These are phyloP conservation scores for Penicillium psychrosexuale DNA, from an alignment of 2,329 filamentous ascomycete species.

Conservation along the genomic window DNA sequence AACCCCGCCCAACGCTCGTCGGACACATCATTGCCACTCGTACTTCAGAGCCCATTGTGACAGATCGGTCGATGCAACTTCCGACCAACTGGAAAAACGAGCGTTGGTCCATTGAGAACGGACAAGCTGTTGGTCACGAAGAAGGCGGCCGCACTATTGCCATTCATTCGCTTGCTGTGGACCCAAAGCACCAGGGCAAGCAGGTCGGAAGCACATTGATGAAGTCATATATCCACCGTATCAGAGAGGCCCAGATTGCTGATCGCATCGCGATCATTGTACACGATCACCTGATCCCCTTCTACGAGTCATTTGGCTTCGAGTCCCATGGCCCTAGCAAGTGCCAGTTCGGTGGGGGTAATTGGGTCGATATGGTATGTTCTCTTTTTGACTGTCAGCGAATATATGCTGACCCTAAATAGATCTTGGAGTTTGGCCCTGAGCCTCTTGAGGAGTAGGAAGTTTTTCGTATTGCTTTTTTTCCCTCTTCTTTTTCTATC, in stretches of 20 bases:
- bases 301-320: constrained; percentile 76
- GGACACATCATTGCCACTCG: constrained; percentile 77
- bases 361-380: constrained; percentile 77
- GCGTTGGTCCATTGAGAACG: constrained; percentile 40
- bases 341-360: constrained; percentile 71
- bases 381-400: neutral
- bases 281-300: constrained; percentile 68
- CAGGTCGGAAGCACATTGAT: constrained; percentile 72
- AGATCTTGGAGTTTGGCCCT: constrained; percentile 32
- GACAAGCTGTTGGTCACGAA: constrained; percentile 62
- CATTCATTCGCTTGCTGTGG: constrained; percentile 77
- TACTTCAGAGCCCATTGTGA: constrained; percentile 60
- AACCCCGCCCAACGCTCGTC: constrained; percentile 62
- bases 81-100: constrained; percentile 63
- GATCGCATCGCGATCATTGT: constrained; percentile 74
- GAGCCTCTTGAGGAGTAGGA: constrained; percentile 17
- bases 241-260: constrained; percentile 66
- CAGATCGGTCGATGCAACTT: constrained; percentile 72
- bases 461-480: neutral
- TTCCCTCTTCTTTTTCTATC: constrained; percentile 9
- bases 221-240: constrained; percentile 72
- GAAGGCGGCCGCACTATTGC: constrained; percentile 71
- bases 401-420: constrained; percentile 9
- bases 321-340: constrained; percentile 64
- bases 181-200: constrained; percentile 69